A percentile compares a stretch with the other conserved stretches of the same genome.
Evolutionary conservation across 2,329 filamentous ascomycete genomes (phyloP).

Genomic region (Alternaria sp.): DNA sequence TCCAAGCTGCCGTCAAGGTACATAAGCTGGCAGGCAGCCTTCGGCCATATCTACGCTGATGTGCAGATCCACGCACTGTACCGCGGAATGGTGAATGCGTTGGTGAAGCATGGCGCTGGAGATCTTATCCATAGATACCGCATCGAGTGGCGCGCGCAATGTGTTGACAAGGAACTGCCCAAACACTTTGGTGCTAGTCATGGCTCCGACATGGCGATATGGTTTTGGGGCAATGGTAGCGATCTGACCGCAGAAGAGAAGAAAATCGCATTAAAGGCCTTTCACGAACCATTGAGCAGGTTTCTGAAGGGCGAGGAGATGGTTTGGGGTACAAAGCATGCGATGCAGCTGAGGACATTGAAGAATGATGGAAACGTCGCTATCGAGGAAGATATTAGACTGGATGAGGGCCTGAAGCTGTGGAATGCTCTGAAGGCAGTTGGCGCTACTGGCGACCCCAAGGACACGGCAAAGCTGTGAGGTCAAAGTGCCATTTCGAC

Average conservation of each 20-base stretch:
- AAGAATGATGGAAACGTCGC: constrained; percentile 57
- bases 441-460: constrained; percentile 24
- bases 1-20: constrained; percentile 52
- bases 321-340: constrained; percentile 50
- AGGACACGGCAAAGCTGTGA: constrained; percentile 23
- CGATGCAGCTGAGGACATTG: constrained; percentile 56
- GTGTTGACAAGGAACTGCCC: constrained; percentile 55
- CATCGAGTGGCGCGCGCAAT: constrained; percentile 62
- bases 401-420: constrained; percentile 58
- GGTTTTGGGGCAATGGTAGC: constrained; percentile 64
- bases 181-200: constrained; percentile 64
- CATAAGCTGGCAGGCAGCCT: constrained; percentile 61
- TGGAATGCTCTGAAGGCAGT: constrained; percentile 55
- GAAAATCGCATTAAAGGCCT: constrained; percentile 46
- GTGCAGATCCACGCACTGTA: constrained; percentile 64
- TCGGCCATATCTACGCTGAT: constrained; percentile 64
- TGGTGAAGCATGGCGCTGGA: constrained; percentile 56
- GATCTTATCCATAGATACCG: constrained; percentile 62
- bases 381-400: constrained; percentile 57
- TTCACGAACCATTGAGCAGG: constrained; percentile 51
- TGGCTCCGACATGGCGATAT: constrained; percentile 62
- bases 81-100: constrained; percentile 59
- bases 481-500: neutral
- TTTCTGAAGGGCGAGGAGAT: constrained; percentile 56
- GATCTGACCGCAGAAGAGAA: constrained; percentile 57